phyloP scores from a whole-genome alignment of 176 grass and related monocot genomes.

The Ensete ventricosum region DNA sequence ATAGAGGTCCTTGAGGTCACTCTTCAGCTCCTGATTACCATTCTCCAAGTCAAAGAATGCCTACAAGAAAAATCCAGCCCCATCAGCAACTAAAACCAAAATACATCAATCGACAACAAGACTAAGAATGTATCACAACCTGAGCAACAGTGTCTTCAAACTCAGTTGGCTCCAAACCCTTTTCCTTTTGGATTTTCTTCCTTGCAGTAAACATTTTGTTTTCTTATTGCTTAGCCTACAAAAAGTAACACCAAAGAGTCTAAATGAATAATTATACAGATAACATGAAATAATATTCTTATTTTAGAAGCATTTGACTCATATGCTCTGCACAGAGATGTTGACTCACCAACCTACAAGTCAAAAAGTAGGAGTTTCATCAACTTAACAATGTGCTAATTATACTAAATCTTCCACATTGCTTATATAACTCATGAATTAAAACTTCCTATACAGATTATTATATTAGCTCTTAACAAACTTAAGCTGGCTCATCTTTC shows the following conservation, averaged over 20 bases:
- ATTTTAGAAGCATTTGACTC: not conserved
- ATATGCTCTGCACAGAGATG: not conserved
- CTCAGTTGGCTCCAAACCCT: slow-evolving; percentile 79
- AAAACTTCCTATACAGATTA: not conserved
- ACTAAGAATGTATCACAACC: slow-evolving; percentile 25
- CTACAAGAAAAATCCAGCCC: slow-evolving; percentile 19
- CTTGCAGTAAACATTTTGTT: slow-evolving; percentile 77
- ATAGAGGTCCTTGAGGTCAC: slow-evolving; percentile 83
- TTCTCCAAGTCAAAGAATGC: slow-evolving; percentile 93
- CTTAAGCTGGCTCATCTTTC: too few species aligned
- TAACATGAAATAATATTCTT: not conserved
- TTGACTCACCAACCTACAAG: not conserved
- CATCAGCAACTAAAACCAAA: not conserved
- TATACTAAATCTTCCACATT: not conserved
- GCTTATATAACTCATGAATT: not conserved
- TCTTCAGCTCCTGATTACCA: slow-evolving; percentile 73
- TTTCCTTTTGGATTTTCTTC: slow-evolving; percentile 98
- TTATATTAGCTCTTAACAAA: not conserved
- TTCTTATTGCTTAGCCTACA: not conserved
- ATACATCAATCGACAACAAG: not conserved
- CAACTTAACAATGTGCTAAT: not conserved
- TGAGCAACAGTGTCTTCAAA: slow-evolving; percentile 88
- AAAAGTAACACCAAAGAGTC: not conserved
- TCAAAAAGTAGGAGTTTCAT: not conserved
- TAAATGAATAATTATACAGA: not conserved